Evolutionary conservation across 2,329 filamentous ascomycete genomes (phyloP), one percentile per base, ranked within the genome.

Genomic region (Exophiala sideris): DNA sequence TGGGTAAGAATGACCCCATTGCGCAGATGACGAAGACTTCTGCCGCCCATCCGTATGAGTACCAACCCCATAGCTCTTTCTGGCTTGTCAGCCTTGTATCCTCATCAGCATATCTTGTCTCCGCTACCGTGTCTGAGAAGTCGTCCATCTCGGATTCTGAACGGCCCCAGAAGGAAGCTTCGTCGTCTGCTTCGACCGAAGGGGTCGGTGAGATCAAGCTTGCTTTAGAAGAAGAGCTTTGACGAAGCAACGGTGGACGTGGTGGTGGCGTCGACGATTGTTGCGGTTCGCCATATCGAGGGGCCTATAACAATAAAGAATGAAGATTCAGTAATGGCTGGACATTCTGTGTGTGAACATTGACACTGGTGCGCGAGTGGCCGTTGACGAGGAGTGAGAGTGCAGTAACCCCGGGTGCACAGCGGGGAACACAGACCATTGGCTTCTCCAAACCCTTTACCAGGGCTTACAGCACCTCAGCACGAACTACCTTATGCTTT

Each of bases 21-120:
- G 85, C 92, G 71, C 94, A 97, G 52, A 97, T 89, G 12, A 95
- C 89, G 70, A 96, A 97, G 50, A 95, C 92, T 75, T 99, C 94
- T 16, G 92, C 91, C 20, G 94, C 94, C 79, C 95, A 97, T 39
- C 88, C 88, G 76, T 97, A 97, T 69, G 87, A 87, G 73, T 97
- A 99, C 89, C 95, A 99, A 64, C 92, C 94, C 36, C 85, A 78
- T 56, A 97, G 81, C 79, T 99, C 94, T 71, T 88, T 92, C 64
- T 75, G 76, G 70, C 89, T 96, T 8, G 94, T 97, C 51, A 88
- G 82, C n/a, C 92, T 81, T 20, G 85, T 88, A 71, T 99, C 94
- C 70, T 97, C 90, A 58, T 88, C 90, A 2, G 79, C 78, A 70
- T 95, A 96, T 53, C 82, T 79, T 50, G 53, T 70, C 70, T 59